A percentile compares a stretch with the other conserved stretches of the same genome.
Conservation (phyloP, 2,329 filamentous ascomycete species). For the Sclerotinia spermophila region DNA sequence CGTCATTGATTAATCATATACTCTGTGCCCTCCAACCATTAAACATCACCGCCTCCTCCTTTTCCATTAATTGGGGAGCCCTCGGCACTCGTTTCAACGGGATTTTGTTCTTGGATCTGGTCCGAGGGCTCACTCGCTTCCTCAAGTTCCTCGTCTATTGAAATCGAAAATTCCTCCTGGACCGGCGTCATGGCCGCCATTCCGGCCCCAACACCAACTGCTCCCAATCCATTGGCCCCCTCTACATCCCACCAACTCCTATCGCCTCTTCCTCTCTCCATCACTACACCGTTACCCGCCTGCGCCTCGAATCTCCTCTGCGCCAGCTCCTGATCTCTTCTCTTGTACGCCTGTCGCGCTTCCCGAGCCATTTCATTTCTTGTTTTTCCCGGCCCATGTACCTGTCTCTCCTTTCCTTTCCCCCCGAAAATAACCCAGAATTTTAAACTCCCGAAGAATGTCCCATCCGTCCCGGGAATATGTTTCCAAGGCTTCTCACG, state of each 20-base stretch:
- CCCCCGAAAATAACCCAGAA: constrained; percentile 31
- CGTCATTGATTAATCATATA: constrained; percentile 11
- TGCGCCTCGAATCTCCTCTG: constrained; percentile 36
- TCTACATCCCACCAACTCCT: constrained; percentile 38
- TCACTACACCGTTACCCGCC: constrained; percentile 17
- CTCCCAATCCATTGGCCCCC: constrained; percentile 21
- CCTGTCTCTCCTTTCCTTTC: constrained; percentile 33
- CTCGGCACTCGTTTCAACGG: neutral
- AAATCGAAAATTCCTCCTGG: constrained; percentile 25
- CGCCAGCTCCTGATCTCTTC: constrained; percentile 47
- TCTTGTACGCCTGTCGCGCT: constrained; percentile 45
- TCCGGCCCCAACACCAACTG: neutral
- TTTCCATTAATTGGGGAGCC: neutral
- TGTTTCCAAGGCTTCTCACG: constrained; percentile 70
- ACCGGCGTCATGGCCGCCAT: constrained; percentile 27
- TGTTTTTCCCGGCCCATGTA: constrained; percentile 43
- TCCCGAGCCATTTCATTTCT: constrained; percentile 53
- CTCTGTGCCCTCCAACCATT: neutral
- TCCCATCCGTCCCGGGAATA: constrained; percentile 44
- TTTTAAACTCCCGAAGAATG: constrained; percentile 37
- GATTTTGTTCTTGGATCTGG: neutral
- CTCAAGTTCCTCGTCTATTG: constrained; percentile 2
- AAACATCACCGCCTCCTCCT: neutral
- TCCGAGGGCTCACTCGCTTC: neutral
- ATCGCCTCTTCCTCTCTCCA: constrained; percentile 28